Conservation (phyloP, 2,329 filamentous ascomycete species). For the Taxawa tesnikishii region DNA sequence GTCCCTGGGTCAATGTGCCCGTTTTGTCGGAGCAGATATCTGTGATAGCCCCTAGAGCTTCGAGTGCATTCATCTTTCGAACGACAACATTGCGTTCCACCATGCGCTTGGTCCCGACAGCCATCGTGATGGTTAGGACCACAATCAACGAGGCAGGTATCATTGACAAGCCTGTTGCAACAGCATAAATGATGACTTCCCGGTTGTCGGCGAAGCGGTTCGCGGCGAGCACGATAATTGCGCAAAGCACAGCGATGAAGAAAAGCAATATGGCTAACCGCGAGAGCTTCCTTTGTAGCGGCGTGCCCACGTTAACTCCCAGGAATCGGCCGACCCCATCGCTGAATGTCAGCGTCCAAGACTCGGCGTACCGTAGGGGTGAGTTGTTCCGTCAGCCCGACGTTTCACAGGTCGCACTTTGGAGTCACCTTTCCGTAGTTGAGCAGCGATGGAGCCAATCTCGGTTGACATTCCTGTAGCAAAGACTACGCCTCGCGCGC, state of each 20-base stretch:
- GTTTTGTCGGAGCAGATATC: slow-evolving; percentile 63
- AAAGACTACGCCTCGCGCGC: slow-evolving; percentile 56
- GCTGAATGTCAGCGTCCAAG: slow-evolving; percentile 38
- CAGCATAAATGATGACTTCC: slow-evolving; percentile 35
- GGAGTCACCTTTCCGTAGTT: slow-evolving; percentile 45
- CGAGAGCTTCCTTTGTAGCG: slow-evolving; percentile 72
- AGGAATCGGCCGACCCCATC: slow-evolving; percentile 52
- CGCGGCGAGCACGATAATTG: slow-evolving; percentile 55
- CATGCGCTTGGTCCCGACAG: slow-evolving; percentile 51
- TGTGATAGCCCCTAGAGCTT: slow-evolving; percentile 51
- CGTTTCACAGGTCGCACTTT: slow-evolving; percentile 26
- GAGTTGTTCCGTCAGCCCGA: slow-evolving; percentile 19
- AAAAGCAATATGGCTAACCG: slow-evolving; percentile 77
- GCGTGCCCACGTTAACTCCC: slow-evolving; percentile 61
- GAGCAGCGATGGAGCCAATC: slow-evolving; percentile 61
- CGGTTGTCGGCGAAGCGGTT: slow-evolving; percentile 31
- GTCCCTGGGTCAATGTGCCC: slow-evolving; percentile 41
- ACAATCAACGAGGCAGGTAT: slow-evolving; percentile 46
- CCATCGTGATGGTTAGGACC: slow-evolving; percentile 56
- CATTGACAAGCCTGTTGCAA: slow-evolving; percentile 34
- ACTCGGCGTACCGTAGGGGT: slow-evolving; percentile 31
- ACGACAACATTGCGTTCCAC: slow-evolving; percentile 51
- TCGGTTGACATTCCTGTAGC: slow-evolving; percentile 63
- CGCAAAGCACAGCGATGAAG: slow-evolving; percentile 56
- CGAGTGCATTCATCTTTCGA: slow-evolving; percentile 50